Evolutionary conservation across 177 flowering plant species (phyloP).

Genomic region (Vitis hybrid): DNA sequence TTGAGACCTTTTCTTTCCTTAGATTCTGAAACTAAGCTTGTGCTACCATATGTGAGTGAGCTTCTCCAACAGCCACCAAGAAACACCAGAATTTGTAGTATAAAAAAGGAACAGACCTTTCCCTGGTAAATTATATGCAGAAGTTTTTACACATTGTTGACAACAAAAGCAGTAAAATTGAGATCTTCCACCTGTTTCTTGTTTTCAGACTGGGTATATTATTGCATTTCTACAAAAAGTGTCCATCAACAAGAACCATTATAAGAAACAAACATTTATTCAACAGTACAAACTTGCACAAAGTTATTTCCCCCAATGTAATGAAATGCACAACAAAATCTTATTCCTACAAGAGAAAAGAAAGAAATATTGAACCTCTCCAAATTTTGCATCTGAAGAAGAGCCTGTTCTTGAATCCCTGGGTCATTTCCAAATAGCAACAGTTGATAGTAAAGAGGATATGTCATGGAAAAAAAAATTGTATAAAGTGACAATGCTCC

Average conservation of each 20-base stretch:
- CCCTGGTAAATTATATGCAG: too few relatives aligned
- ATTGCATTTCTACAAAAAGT: not conserved
- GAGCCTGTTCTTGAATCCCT: constrained; percentile 64
- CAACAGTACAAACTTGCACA: too few relatives aligned
- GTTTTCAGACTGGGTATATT: not conserved
- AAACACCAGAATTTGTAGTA: too few relatives aligned
- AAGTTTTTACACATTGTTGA: too few relatives aligned
- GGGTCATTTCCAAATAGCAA: constrained; percentile 22
- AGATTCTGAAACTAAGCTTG: too few relatives aligned
- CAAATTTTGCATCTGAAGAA: constrained; percentile 81
- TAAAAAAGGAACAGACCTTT: too few relatives aligned
- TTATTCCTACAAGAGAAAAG: not conserved
- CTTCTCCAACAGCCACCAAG: too few relatives aligned
- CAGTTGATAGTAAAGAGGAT: constrained; percentile 6
- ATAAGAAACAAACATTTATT: too few relatives aligned
- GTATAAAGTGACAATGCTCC: not conserved
- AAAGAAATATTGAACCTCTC: constrained; percentile 64
- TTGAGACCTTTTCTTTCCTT: too few relatives aligned
- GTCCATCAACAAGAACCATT: not conserved
- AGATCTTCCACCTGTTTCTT: not conserved
- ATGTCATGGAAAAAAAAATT: not conserved
- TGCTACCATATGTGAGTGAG: too few relatives aligned
- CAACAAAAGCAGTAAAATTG: too few relatives aligned
- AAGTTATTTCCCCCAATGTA: too few relatives aligned
- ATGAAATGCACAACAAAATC: not conserved